These are phyloP conservation scores for Chenopodium suecicum DNA, from an alignment of 148 eudicot genomes.

Conservation along the genomic window DNA sequence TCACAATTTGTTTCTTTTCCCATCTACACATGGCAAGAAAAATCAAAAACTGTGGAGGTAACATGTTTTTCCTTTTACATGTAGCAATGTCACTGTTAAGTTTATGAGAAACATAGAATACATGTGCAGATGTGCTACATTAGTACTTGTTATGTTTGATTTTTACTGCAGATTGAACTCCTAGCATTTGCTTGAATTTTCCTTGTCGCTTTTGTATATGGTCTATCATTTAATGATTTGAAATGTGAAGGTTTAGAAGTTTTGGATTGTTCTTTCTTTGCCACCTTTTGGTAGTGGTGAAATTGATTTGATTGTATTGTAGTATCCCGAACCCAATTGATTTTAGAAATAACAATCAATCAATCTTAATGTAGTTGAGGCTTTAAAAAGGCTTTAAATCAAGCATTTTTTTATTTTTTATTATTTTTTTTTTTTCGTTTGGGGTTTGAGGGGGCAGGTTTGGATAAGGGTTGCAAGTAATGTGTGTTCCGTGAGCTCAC, in stretches of 20 bases:
- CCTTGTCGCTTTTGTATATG: background rate
- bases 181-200: background rate
- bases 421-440: background rate
- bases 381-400: background rate
- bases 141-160: background rate
- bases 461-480: too few relatives aligned
- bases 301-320: background rate
- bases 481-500: too few relatives aligned
- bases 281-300: background rate
- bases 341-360: too few relatives aligned
- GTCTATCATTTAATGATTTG: background rate
- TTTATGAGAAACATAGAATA: background rate
- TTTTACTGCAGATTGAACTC: background rate
- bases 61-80: conserved; percentile 9
- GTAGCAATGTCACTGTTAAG: background rate
- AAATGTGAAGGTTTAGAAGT: background rate
- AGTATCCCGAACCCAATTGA: background rate
- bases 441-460: background rate
- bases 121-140: background rate
- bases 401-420: background rate
- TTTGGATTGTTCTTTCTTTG: background rate
- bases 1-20: conserved; percentile 84
- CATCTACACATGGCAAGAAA: conserved; percentile 95
- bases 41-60: conserved; percentile 92
- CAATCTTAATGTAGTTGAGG: background rate